Percentiles rank a stretch among this genome's conserved stretches.
phyloP scores from a whole-genome alignment of 345 rosid species.

The Gossypium ekmanianum region DNA sequence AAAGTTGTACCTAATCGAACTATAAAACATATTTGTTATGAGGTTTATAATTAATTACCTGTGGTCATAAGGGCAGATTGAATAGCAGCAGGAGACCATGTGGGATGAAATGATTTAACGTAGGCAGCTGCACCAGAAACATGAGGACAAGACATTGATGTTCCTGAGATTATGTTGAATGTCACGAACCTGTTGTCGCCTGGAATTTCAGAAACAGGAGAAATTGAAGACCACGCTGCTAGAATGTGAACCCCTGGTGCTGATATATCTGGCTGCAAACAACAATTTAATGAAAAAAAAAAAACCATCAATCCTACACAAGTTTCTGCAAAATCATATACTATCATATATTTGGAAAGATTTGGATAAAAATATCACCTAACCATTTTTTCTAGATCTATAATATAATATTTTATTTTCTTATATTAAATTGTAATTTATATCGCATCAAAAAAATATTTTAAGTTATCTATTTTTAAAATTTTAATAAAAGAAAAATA shows the following conservation, averaged over 20 bases:
- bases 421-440: too few species aligned
- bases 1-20: too few species aligned
- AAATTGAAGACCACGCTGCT: constrained; percentile 40
- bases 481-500: too few species aligned
- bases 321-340: too few species aligned
- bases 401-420: too few species aligned
- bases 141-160: constrained; percentile 61
- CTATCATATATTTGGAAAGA: too few species aligned
- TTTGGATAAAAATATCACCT: too few species aligned
- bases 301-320: background rate
- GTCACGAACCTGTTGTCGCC: constrained; percentile 30
- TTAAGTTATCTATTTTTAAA: too few species aligned
- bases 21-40: background rate
- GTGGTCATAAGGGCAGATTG: constrained; percentile 35
- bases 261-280: constrained; percentile 50
- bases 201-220: background rate
- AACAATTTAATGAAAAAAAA: background rate
- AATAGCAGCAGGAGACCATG: constrained; percentile 37
- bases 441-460: too few species aligned
- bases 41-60: background rate
- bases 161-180: constrained; percentile 40
- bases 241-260: constrained; percentile 55
- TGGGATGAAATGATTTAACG: constrained; percentile 33
- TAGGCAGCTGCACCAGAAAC: constrained; percentile 46
- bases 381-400: too few species aligned